Base-by-base conservation (phyloP, 345 rosid genomes). In the Psidium guajava region DNA sequence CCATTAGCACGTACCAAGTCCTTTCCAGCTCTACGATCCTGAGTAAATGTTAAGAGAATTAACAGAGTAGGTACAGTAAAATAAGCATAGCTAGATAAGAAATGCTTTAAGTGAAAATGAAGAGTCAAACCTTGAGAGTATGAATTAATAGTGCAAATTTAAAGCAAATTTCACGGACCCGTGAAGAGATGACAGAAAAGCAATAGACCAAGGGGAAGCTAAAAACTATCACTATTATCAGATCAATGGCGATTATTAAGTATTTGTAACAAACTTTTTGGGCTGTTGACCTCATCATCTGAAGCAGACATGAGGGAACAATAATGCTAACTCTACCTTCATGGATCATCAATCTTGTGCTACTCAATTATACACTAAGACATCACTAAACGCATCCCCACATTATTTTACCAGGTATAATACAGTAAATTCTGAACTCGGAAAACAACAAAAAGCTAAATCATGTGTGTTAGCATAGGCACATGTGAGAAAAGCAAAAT, bases 21-120 rank as follows among this genome's bases (percentile, higher is more conserved):
- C 87, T 84, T 92, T 86, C 88, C 91, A 28, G 86, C 90, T 91
- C 69, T 86, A 44, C 87, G 84, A 50, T 86, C 87, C 87, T 86
- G 87, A 53, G 54, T 40, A 27, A 69, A 69, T 32, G 47, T 32
- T 69, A 32, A 18, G 77, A 69, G 24, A 69, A 69, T 69, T 32
- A 69, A 69, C 77, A 85, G 51, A 90, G 85, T 73, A 84, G 56
- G 84, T 74, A 83, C 24, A 52, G 21, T 50, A 51, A 82, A 13
- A 82, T 82, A 52, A 52, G 42, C 83, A 52, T 15, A 16, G 58
- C 83, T 27, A 82, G 56, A 50, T 82, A 82, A 57, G 36, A 69
- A 32, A 69, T 69, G 12, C 77, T 18, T 69, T 40, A 32, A 69
- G 12, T 69, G 77, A 69, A 69, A 47, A 69, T 32, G 47, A 69